Percentiles rank a stretch among this genome's conserved stretches.
Evolutionary conservation across 83 land plant species (phyloP).

Genomic region (Isoetes engelmannii): DNA sequence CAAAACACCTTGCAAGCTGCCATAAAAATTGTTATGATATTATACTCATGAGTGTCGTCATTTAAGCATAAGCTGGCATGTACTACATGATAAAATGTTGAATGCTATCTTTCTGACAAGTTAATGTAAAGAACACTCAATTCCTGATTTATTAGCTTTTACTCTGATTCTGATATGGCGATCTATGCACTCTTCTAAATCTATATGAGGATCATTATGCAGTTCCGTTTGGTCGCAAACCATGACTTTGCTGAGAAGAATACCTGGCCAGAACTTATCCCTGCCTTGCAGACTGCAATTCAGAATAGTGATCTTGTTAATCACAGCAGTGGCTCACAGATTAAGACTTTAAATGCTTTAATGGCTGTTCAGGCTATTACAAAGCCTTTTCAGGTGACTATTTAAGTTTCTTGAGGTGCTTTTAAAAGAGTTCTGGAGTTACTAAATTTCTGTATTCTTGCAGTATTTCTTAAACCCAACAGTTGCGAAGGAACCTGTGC

Average conservation of each 20-base stretch:
- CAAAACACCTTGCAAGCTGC: no score
- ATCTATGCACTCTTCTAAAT: not conserved
- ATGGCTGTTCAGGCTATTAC: constrained; percentile 50
- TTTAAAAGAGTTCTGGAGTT: not conserved
- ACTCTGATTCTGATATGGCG: not conserved
- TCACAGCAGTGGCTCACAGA: constrained; percentile 20
- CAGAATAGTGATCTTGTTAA: constrained; percentile 53
- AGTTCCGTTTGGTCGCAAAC: constrained; percentile 55
- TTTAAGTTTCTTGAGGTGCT: not conserved
- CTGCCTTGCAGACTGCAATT: constrained; percentile 52
- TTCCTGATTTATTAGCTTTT: not conserved
- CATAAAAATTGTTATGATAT: no score
- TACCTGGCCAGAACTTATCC: constrained; percentile 76
- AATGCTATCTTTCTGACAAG: no score
- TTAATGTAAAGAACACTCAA: no score
- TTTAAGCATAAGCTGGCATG: no score
- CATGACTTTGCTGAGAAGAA: constrained; percentile 62
- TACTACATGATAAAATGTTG: no score
- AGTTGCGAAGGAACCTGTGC: constrained; percentile 71
- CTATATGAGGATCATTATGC: constrained; percentile 9
- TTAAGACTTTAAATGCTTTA: constrained; percentile 59
- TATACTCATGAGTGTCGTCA: no score
- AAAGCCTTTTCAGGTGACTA: constrained; percentile 70
- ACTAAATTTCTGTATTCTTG: constrained; percentile 10
- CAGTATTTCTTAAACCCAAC: constrained; percentile 84